phyloP scores from a whole-genome alignment of 345 rosid genomes.

The Eucalyptus decipiens region DNA sequence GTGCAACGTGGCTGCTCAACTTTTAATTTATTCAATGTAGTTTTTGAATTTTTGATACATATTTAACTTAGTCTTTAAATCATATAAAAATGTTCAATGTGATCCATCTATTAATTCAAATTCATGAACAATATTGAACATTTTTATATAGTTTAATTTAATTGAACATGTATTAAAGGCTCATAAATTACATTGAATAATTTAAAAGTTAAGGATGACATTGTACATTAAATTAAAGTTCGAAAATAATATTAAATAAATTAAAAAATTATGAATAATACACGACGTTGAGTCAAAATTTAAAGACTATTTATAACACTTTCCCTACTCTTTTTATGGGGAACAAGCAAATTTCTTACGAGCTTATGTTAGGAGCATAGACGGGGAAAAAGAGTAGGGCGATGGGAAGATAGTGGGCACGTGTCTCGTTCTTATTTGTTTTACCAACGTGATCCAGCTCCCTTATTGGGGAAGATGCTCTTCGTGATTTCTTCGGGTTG shows the following conservation, averaged over 20 bases:
- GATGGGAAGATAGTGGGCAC: not conserved
- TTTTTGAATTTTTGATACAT: no score
- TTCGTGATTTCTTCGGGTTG: not conserved
- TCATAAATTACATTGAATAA: fast-evolving
- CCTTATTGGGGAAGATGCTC: not conserved
- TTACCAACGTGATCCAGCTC: not conserved
- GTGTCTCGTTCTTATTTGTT: not conserved
- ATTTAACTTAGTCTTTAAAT: no score
- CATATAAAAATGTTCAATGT: no score
- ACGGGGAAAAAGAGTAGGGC: not conserved
- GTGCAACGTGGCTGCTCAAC: fast-evolving
- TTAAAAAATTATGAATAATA: fast-evolving
- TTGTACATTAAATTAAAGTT: fast-evolving
- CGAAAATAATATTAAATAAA: fast-evolving
- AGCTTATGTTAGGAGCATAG: not conserved
- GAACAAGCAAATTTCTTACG: not conserved
- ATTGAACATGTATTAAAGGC: fast-evolving
- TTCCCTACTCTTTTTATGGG: not conserved
- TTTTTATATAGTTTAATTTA: no score
- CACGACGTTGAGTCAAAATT: no score
- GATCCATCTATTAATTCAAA: no score
- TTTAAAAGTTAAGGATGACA: no score
- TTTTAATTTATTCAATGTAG: fast-evolving
- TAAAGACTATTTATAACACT: no score
- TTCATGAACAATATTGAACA: fast-evolving